These are phyloP conservation scores for Rhizopogon parksii DNA, from an alignment of 1,284 basidiomycete species.

Conservation along the genomic window DNA sequence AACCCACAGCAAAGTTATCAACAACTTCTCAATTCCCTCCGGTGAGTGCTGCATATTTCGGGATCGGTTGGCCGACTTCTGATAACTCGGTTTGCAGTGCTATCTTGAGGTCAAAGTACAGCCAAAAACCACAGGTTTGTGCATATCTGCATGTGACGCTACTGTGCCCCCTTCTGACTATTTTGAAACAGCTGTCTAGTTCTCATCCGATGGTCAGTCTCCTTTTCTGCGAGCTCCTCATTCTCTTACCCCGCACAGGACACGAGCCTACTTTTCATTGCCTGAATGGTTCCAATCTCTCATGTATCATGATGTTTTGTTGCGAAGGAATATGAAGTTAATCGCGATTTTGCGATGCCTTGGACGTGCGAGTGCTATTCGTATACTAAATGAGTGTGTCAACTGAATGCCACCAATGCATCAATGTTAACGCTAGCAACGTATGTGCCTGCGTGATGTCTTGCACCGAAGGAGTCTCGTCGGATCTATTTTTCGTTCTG, in stretches of 20 bases:
- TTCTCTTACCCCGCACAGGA: constrained; percentile 16
- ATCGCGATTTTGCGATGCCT: too few relatives aligned
- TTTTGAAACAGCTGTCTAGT: constrained; percentile 49
- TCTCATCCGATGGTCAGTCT: constrained; percentile 72
- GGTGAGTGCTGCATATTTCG: constrained; percentile 30
- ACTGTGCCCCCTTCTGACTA: background rate
- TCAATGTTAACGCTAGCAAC: too few relatives aligned
- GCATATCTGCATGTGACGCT: constrained; percentile 5
- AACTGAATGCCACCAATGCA: too few relatives aligned
- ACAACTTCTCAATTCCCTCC: constrained; percentile 67
- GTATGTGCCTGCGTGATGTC: too few relatives aligned
- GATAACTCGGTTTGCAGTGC: constrained; percentile 28
- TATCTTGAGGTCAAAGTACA: constrained; percentile 62
- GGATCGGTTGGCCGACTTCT: background rate
- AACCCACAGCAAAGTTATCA: constrained; percentile 76
- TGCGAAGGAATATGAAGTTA: too few relatives aligned
- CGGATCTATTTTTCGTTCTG: too few relatives aligned
- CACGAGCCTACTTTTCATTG: constrained; percentile 24
- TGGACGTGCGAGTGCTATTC: too few relatives aligned
- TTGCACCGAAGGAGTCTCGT: too few relatives aligned
- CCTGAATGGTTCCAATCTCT: constrained; percentile 12
- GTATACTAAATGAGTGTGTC: too few relatives aligned
- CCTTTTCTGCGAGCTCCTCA: background rate
- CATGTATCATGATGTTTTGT: background rate
- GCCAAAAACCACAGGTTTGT: constrained; percentile 76